Evolutionary conservation across 768 basidiomycete species (phyloP).

Genomic region (Tylopilus felleus): DNA sequence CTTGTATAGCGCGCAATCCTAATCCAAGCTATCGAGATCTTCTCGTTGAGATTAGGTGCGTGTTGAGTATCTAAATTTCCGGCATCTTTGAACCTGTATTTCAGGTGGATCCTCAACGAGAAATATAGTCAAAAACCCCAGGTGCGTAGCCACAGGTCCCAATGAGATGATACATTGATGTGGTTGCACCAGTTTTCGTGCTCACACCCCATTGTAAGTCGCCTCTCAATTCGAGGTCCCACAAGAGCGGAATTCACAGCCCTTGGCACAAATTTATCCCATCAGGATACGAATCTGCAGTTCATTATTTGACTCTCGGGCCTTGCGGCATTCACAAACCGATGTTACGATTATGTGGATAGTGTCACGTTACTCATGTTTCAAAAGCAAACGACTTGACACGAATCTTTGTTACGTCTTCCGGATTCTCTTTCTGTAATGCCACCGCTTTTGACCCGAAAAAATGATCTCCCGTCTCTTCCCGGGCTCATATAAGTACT

Average conservation of each 20-base stretch:
- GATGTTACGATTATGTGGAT: neutral
- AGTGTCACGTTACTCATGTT: conserved; percentile 19
- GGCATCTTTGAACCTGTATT: neutral
- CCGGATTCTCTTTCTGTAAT: neutral
- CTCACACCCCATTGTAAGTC: conserved; percentile 42
- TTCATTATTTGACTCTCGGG: conserved; percentile 26
- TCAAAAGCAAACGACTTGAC: conserved; percentile 9
- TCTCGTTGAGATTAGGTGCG: conserved; percentile 43
- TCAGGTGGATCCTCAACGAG: conserved; percentile 38
- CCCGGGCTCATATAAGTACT: neutral
- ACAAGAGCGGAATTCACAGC: neutral
- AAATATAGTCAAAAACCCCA: conserved; percentile 61
- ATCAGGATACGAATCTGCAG: conserved; percentile 29
- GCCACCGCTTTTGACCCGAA: neutral
- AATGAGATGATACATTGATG: conserved; percentile 4
- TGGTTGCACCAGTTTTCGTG: conserved; percentile 35
- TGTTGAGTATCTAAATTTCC: neutral
- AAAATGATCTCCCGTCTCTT: neutral
- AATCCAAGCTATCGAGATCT: conserved; percentile 53
- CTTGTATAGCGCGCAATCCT: conserved; percentile 38
- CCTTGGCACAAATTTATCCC: neutral
- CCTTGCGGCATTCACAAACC: neutral
- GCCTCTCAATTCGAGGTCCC: neutral
- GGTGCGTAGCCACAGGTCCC: conserved; percentile 14
- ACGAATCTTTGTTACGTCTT: neutral